These are phyloP conservation scores for Friedmanniomyces simplex DNA, from an alignment of 495 filamentous ascomycete genomes.

Conservation along the genomic window DNA sequence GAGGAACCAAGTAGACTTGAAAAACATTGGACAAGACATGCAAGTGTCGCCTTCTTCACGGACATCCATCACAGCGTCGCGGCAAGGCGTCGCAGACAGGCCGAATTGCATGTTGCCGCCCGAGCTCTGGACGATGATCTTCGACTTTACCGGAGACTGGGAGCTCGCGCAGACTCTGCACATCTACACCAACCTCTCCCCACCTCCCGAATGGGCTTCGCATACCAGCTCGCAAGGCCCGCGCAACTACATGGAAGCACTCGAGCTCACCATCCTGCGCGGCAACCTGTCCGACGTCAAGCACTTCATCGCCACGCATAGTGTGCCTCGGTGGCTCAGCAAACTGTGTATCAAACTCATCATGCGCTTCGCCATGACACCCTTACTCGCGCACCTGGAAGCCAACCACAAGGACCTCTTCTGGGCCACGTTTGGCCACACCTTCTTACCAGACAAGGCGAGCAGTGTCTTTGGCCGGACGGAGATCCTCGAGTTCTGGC, in stretches of 20 bases:
- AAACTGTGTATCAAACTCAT: conserved; percentile 76
- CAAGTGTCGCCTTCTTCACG: conserved; percentile 28
- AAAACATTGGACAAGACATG: conserved; percentile 50
- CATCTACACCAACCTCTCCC: conserved; percentile 62
- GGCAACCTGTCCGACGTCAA: conserved; percentile 55
- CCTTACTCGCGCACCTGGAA: conserved; percentile 73
- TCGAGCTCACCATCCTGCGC: conserved; percentile 75
- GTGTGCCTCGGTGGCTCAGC: conserved; percentile 62
- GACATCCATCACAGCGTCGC: conserved; percentile 32
- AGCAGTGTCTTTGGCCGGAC: conserved; percentile 77
- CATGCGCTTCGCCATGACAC: conserved; percentile 75
- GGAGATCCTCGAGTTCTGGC: conserved; percentile 84
- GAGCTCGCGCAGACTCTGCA: conserved; percentile 72
- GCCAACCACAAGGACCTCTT: conserved; percentile 67
- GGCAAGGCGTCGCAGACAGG: conserved; percentile 10
- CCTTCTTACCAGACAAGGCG: conserved; percentile 71
- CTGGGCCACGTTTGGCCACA: conserved; percentile 68
- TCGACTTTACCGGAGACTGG: conserved; percentile 79
- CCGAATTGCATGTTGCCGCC: conserved; percentile 46
- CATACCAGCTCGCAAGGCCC: conserved; percentile 37
- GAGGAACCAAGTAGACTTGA: conserved; percentile 53
- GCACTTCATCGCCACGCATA: conserved; percentile 52
- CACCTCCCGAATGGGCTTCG: conserved; percentile 60
- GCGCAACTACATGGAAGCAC: conserved; percentile 37
- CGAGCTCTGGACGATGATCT: conserved; percentile 80